Base-by-base conservation (phyloP, 768 basidiomycete genomes). In the Suillus weaverae region DNA sequence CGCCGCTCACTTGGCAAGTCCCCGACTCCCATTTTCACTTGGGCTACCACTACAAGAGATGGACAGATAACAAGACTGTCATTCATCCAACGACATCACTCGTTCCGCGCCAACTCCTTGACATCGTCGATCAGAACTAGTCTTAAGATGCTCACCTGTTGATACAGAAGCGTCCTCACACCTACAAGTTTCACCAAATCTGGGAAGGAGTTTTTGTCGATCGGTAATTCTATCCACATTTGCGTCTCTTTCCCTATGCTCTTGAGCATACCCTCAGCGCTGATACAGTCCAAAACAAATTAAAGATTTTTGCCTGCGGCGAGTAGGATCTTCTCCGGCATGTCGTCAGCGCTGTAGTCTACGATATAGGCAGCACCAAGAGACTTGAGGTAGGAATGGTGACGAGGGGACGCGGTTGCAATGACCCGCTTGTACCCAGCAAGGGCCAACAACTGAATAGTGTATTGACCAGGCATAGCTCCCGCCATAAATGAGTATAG, bases 401-500 rank as follows among this genome's bases (percentile, higher is more conserved):
- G 74, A 43, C 73, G 74, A 50, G 73, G 64, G 1, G 81, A 82
- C 7, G 83, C 81, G 7, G 79, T 82, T 30, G 77, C 78, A 60
- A 84, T 71, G 48, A 84, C 71, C 36, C 76, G 79, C 36, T 70
- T 80, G 72, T 82, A 84, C 2, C 81, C 79, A 5, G 81, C 79
- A 8, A 79, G 67, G n/a, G 71, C 69, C 32, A 83, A 76, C n/a
- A 83, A 71, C 64, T 78, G 79, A 41, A 80, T 62, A 44, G 75
- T 69, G 59, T 80, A 82, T 54, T 77, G 71, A 1, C 80, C 83
- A 7, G 77, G 66, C 18, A 77, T 78, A 13, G 82, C 71, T 4
- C 82, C 81, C 14, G 78, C 83, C 83, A 63, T 83, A 83, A 26
- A 84, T 69, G 1, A 84, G 74, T 60, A 84, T 80, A 1, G 82